phyloP scores from a whole-genome alignment of 495 filamentous ascomycete species.

The Cairneyella variabilis region DNA sequence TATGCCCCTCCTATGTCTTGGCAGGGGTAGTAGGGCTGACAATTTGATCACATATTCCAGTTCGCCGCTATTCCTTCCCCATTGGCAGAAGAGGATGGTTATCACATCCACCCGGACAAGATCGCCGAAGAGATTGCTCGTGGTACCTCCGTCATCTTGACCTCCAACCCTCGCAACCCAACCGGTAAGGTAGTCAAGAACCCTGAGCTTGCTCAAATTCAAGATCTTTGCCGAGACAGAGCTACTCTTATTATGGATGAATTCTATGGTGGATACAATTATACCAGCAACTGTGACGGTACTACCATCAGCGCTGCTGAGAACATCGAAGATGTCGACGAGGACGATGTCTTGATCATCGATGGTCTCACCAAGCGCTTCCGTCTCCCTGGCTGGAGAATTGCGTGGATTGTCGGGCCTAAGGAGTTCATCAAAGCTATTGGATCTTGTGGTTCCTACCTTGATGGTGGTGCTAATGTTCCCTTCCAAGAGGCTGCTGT shows the following conservation, averaged over 20 bases:
- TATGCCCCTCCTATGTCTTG: slow-evolving; percentile 1
- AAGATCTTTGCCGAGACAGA: slow-evolving; percentile 85
- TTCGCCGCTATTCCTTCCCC: slow-evolving; percentile 90
- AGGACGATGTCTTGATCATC: slow-evolving; percentile 80
- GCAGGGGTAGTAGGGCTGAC: slow-evolving; percentile 2
- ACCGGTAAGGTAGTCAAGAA: slow-evolving; percentile 83
- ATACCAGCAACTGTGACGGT: slow-evolving; percentile 86
- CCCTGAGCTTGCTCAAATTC: slow-evolving; percentile 78
- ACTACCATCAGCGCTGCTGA: slow-evolving; percentile 80
- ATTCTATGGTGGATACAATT: slow-evolving; percentile 96
- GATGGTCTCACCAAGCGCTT: slow-evolving; percentile 97
- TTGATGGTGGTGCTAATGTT: slow-evolving; percentile 93
- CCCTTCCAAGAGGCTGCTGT: slow-evolving; percentile 95
- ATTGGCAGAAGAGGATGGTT: slow-evolving; percentile 74
- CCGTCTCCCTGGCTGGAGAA: slow-evolving; percentile 92
- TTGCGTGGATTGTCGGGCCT: slow-evolving; percentile 92
- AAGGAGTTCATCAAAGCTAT: slow-evolving; percentile 97
- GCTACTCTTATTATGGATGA: slow-evolving; percentile 93
- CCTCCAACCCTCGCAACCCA: slow-evolving; percentile 95
- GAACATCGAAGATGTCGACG: slow-evolving; percentile 70
- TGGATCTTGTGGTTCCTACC: slow-evolving; percentile 86
- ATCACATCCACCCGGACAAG: slow-evolving; percentile 89
- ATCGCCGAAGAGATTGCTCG: slow-evolving; percentile 87
- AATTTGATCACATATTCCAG: too few relatives aligned
- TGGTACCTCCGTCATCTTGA: slow-evolving; percentile 83